Conservation (phyloP, 768 basidiomycete species). For the Termitomyces sp. region DNA sequence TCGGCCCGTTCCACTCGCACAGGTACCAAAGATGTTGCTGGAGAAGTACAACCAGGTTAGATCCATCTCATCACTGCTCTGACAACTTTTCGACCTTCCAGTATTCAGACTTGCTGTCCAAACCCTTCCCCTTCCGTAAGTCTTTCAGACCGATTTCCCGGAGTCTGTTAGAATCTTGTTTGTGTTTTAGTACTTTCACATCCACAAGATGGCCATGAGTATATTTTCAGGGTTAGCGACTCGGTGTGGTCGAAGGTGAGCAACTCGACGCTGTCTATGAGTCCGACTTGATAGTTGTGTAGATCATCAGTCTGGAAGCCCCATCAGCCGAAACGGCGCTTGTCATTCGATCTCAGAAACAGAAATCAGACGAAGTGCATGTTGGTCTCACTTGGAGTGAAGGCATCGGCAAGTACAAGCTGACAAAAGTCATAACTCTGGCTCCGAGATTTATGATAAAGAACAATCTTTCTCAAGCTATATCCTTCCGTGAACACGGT, state of each 20-base stretch:
- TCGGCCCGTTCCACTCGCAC: conserved; percentile 58
- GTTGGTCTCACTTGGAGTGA: conserved; percentile 89
- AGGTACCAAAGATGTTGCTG: conserved; percentile 76
- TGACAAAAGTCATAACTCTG: conserved; percentile 89
- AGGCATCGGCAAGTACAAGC: conserved; percentile 95
- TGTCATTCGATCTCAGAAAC: conserved; percentile 56
- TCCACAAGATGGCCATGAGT: conserved; percentile 76
- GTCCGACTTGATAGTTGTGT: neutral
- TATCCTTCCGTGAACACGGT: conserved; percentile 85
- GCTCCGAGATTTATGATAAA: conserved; percentile 87
- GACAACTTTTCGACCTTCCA: neutral
- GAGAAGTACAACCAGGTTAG: conserved; percentile 62
- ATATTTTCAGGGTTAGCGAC: conserved; percentile 72
- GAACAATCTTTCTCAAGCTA: conserved; percentile 63
- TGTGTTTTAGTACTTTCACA: conserved; percentile 73
- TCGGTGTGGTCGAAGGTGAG: conserved; percentile 87
- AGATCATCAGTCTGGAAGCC: conserved; percentile 79
- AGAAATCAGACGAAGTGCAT: conserved; percentile 65
- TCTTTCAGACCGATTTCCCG: neutral
- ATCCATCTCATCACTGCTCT: conserved; percentile 1
- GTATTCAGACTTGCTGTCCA: conserved; percentile 37
- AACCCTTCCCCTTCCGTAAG: conserved; percentile 78
- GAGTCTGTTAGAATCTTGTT: neutral
- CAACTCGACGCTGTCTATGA: neutral
- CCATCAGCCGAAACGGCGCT: conserved; percentile 87